These are phyloP conservation scores for Chrysoporthe cubensis DNA, from an alignment of 2,329 filamentous ascomycete species.

Conservation along the genomic window DNA sequence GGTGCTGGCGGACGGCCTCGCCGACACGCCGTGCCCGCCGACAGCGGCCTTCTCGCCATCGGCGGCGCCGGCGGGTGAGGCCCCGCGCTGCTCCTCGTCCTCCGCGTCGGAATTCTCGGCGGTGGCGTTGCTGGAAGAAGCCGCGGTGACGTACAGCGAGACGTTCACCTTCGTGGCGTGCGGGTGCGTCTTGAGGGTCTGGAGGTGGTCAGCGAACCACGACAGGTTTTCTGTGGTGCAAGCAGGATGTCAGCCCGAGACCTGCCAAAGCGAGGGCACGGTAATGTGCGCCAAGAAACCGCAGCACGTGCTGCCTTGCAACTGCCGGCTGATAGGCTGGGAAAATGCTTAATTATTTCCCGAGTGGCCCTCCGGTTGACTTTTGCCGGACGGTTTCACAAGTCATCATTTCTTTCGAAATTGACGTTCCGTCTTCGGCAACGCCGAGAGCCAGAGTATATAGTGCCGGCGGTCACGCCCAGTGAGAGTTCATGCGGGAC, in stretches of 20 bases:
- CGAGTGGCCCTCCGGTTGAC: not conserved
- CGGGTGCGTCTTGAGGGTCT: slow-evolving; percentile 43
- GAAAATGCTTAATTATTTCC: slow-evolving; percentile 3
- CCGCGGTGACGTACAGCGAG: slow-evolving; percentile 44
- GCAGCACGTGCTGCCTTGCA: not conserved
- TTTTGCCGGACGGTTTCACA: not conserved
- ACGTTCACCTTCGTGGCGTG: slow-evolving; percentile 45
- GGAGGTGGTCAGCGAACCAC: slow-evolving; percentile 46
- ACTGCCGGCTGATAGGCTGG: not conserved
- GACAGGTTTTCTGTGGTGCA: slow-evolving; percentile 38
- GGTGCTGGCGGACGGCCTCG: not conserved
- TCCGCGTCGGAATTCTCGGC: slow-evolving; percentile 11
- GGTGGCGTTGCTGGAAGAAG: slow-evolving; percentile 22
- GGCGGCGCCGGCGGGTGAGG: slow-evolving; percentile 29
- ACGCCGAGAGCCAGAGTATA: not conserved
- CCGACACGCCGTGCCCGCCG: not conserved
- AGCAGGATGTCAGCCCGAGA: not conserved
- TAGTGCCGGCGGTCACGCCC: not conserved
- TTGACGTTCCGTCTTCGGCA: not conserved
- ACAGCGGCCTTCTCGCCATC: slow-evolving; percentile 21
- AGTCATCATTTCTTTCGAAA: slow-evolving; percentile 4
- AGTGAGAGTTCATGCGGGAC: not conserved
- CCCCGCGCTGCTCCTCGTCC: slow-evolving; percentile 12
- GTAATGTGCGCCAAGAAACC: not conserved
- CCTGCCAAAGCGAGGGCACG: not conserved